phyloP scores from a whole-genome alignment of 805 yeast species.

The Soucietia sequanensis region DNA sequence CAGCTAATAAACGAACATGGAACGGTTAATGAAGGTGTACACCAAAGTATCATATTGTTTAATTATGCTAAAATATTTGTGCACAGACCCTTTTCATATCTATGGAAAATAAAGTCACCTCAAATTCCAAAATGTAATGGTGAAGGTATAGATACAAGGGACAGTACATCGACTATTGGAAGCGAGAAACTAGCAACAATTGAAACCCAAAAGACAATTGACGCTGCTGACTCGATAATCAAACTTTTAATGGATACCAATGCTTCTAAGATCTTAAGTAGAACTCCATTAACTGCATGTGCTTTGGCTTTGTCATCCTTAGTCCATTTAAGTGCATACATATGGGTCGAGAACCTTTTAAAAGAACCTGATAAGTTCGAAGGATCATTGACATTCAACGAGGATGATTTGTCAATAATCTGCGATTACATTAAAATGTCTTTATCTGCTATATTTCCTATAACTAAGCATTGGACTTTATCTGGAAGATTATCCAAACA shows the following conservation, averaged over 20 bases:
- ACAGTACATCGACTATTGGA: conserved; percentile 14
- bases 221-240: conserved; percentile 51
- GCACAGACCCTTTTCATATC: conserved; percentile 50
- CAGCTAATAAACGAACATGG: conserved; percentile 43
- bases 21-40: conserved; percentile 51
- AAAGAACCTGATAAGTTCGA: conserved; percentile 7
- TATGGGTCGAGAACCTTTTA: conserved; percentile 48
- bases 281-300: conserved; percentile 55
- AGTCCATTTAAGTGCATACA: conserved; percentile 51
- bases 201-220: conserved; percentile 54
- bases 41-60: conserved; percentile 47
- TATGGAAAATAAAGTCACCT: conserved; percentile 38
- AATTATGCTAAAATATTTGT: conserved; percentile 55
- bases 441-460: conserved; percentile 47
- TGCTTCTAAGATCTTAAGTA: conserved; percentile 38
- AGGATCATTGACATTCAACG: conserved; percentile 14
- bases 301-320: conserved; percentile 52
- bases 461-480: conserved; percentile 51
- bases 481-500: conserved; percentile 48
- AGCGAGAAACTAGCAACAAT: conserved; percentile 46
- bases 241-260: conserved; percentile 47
- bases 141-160: conserved; percentile 4
- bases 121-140: conserved; percentile 2
- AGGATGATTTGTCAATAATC: conserved; percentile 41
- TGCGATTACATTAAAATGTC: conserved; percentile 50